A percentile compares a stretch with the other conserved stretches of the same genome.
Conservation (phyloP, 192 early-diverging fungal genomes). For the Mortierella hygrophila region DNA sequence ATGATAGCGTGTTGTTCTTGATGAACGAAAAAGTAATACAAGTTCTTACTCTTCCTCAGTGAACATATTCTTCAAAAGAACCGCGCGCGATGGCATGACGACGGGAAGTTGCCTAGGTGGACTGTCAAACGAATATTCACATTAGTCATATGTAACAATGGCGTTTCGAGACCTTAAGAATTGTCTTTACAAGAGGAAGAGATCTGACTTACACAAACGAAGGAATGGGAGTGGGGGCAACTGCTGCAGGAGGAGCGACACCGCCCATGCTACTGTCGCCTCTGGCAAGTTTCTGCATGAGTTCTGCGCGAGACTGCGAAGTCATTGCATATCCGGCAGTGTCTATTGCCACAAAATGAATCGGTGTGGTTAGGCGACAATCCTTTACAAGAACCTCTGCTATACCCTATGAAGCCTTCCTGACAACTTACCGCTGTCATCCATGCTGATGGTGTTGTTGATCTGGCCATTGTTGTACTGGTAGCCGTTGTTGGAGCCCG, state of each 20-base stretch:
- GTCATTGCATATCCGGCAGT: slow-evolving; percentile 76
- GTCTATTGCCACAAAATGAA: slow-evolving; percentile 37
- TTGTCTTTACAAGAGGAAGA: not conserved
- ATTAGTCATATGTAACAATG: slow-evolving; percentile 9
- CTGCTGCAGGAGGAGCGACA: slow-evolving; percentile 27
- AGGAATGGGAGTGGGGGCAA: slow-evolving; percentile 34
- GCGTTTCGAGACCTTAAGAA: not conserved
- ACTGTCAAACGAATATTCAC: slow-evolving; percentile 15
- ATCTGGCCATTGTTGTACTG: slow-evolving; percentile 65
- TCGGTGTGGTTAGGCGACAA: not conserved
- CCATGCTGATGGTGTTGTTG: slow-evolving; percentile 53
- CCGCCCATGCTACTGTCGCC: slow-evolving; percentile 61
- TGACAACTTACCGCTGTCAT: slow-evolving; percentile 44
- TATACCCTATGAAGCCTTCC: too few species aligned
- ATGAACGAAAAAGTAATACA: not conserved
- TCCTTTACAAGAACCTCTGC: not conserved
- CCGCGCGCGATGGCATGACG: slow-evolving; percentile 70
- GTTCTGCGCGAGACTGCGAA: slow-evolving; percentile 75
- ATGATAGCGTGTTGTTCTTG: not conserved
- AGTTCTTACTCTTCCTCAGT: slow-evolving; percentile 80
- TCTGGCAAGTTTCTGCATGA: slow-evolving; percentile 87
- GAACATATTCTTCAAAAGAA: slow-evolving; percentile 91
- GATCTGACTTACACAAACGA: slow-evolving; percentile 37
- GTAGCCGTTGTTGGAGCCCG: slow-evolving; percentile 32
- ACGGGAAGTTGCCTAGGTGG: slow-evolving; percentile 62